These are phyloP conservation scores for Botrytis porri DNA, from an alignment of 2,329 filamentous ascomycete genomes.

Conservation along the genomic window DNA sequence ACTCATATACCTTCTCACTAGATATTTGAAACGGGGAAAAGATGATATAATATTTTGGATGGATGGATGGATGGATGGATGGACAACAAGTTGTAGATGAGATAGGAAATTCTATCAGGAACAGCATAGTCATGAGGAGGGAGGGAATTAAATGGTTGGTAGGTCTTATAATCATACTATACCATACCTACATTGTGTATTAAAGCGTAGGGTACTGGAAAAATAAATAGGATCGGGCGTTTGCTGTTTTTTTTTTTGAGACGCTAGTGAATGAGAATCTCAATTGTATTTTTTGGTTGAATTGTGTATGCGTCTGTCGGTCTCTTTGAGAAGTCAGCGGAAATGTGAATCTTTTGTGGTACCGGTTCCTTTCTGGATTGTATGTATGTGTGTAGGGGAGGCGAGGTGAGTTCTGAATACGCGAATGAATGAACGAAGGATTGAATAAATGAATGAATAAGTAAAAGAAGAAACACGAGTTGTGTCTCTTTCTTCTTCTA, in stretches of 20 bases:
- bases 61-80: background rate
- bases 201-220: background rate
- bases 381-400: no score
- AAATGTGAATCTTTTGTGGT: background rate
- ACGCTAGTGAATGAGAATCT: background rate
- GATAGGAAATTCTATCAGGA: background rate
- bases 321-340: background rate
- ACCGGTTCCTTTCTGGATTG: no score
- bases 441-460: no score
- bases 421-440: no score
- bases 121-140: background rate
- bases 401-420: no score
- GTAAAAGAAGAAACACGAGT: no score
- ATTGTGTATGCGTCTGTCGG: background rate
- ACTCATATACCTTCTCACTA: constrained; percentile 18
- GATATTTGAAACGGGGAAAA: constrained; percentile 17
- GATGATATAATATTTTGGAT: constrained; percentile 11
- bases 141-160: background rate
- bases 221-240: constrained; percentile 7
- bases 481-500: no score
- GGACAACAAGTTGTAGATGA: background rate
- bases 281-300: background rate
- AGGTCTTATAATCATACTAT: background rate
- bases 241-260: background rate
- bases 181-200: background rate